These are phyloP conservation scores for Paecilomyces formosus DNA, from an alignment of 2,329 filamentous ascomycete genomes.

Conservation along the genomic window DNA sequence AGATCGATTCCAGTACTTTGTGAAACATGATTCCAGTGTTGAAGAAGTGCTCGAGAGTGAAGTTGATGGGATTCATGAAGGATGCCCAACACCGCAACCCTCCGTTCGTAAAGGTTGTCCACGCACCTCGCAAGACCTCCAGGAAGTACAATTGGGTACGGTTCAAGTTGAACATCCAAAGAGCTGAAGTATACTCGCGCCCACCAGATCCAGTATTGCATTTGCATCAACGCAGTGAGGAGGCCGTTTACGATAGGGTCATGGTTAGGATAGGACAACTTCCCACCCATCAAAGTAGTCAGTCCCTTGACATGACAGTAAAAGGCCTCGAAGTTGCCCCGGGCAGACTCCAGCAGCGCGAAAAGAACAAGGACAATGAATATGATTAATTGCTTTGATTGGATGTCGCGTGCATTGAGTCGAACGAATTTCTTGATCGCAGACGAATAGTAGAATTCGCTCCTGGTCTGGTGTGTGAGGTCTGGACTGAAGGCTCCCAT, in stretches of 20 bases:
- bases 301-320: conserved; percentile 13
- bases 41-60: conserved; percentile 6
- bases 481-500: conserved; percentile 9
- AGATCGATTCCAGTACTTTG: background rate
- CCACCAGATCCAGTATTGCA: conserved; percentile 17
- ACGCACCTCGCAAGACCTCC: background rate
- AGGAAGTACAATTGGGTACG: conserved; percentile 9
- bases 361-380: conserved; percentile 12
- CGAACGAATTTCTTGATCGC: conserved; percentile 11
- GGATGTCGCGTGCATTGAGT: conserved; percentile 4
- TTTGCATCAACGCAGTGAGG: conserved; percentile 16
- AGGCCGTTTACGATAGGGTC: conserved; percentile 5
- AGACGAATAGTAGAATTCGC: conserved; percentile 17
- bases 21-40: conserved; percentile 4
- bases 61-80: conserved; percentile 18
- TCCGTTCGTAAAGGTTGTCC: conserved; percentile 7
- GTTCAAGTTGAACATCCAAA: conserved; percentile 8
- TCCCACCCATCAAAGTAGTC: background rate
- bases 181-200: conserved; percentile 18
- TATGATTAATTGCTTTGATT: conserved; percentile 1
- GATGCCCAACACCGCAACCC: conserved; percentile 12
- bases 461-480: conserved; percentile 14
- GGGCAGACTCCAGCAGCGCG: conserved; percentile 14
- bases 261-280: background rate
- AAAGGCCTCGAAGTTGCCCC: conserved; percentile 16